Base-by-base conservation (phyloP, 1,139 yeast genomes). In the Arxiozyma heterogenica region DNA sequence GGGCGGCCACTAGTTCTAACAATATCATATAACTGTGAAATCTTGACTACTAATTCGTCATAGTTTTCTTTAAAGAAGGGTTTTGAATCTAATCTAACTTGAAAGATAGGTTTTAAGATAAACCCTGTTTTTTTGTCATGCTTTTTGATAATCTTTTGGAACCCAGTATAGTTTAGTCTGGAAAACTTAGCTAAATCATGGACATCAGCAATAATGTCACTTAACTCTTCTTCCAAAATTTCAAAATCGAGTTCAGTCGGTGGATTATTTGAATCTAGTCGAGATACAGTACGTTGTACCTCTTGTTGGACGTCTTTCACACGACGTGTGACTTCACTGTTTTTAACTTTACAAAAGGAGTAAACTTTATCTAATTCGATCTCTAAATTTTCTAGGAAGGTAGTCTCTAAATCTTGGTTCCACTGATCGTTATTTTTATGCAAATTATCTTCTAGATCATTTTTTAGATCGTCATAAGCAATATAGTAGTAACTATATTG, bases 1-100 rank as follows among this genome's bases (percentile, higher is more conserved):
- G 98, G 98, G 65, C 89, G 86, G 62, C 98, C 98, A 63, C 95
- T 81, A 1, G 97, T 93, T 70, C 98, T 82, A 27, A 93, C 98
- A 61, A 91, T 74, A 68, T 94, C 98, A 65, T 93, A 93, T 55
- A 89, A 77, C 64, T 84, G 87, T 8, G 97, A 89, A 56, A 93
- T 79, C 68, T 89, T 87, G 53, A 93, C 96, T 57, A 93, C 91
- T 62, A 91, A 74, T 45, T 79, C 80, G 68, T 93, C 98, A 67
- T 91, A 89, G 69, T 93, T 90, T 67, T 91, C 97, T 72, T 91
- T 91, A 77, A 85, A 93, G 70, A 93, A 93, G 0, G 98, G 96
- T 70, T 91, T 91, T 22, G 97, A 80, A 66, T 91, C 89, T 67
- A 93, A 80, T 65, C 98, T 80, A 25, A 87, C 97, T 59, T 89